Base-by-base conservation (phyloP, 129 eudicot species). In the Chrysanthemum lavandulifolium region DNA sequence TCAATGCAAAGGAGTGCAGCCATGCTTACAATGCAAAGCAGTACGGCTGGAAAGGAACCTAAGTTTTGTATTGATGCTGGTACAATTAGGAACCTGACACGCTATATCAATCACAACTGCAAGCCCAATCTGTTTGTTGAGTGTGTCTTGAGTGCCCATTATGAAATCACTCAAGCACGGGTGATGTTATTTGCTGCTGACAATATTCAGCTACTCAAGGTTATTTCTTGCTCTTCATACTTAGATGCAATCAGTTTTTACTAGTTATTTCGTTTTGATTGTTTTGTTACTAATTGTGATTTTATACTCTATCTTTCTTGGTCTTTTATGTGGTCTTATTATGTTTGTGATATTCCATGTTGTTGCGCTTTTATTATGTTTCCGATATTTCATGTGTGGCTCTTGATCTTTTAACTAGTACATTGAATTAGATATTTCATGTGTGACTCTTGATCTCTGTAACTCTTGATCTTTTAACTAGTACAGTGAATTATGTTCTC, bases 101-200 rank as follows among this genome's bases (percentile, higher is more conserved):
- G 99, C 36, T 95, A 83, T 72, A 90, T 95, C n/a, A 95, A 90
- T 67, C 99, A 95, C 19, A 95, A 97, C 81, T 95, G 97, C 48
- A 87, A 95, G 50, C 99, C 97, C 0, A 95, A 95, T 75, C 50
- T 95, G 2, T 95, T 95, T 54, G 96, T 91, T 25, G 97, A 95
- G 13, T 95, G 97, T 54, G 83, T 95, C 11, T 73, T 95, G 64
- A 88, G 91, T 83, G 63, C 47, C 18, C 99, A 95, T 45, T 97
- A 88, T 67, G 96, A 95, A 57, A 40, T 85, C 18, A 82, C 77
- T 33, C 89, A 82, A n/a, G 99, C 97, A 14, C 82, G 97, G n/a
- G 80, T 95, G 15, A 60, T 95, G 61, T 87, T 95, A 6, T 76
- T 95, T 77, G 99, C 97, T 19, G 97, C 97, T 1, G 97, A 90